phyloP scores from a whole-genome alignment of 768 basidiomycete genomes.

The Lactarius hengduanensis region DNA sequence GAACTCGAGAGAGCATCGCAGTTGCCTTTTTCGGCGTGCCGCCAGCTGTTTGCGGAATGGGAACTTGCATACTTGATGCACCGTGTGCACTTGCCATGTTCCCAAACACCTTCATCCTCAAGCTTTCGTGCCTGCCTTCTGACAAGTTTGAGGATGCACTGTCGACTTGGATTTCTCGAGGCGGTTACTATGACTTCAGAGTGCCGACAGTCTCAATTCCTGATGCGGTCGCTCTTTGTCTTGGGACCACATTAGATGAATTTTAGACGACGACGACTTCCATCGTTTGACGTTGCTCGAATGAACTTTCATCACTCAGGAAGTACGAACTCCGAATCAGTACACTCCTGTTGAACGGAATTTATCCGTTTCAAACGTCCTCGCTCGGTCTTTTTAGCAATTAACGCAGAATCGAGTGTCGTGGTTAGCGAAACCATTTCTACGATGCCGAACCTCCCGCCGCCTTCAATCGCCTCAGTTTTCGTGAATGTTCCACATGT shows the following conservation, averaged over 20 bases:
- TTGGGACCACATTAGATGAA: not conserved
- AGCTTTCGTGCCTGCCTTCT: slow-evolving; percentile 13
- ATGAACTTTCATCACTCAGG: slow-evolving; percentile 17
- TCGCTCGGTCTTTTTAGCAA: slow-evolving; percentile 15
- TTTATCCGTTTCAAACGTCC: slow-evolving; percentile 9
- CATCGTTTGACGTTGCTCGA: slow-evolving; percentile 9
- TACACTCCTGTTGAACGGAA: slow-evolving; percentile 6
- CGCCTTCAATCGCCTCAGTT: not conserved
- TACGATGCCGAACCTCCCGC: not conserved
- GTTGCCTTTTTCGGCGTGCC: too few relatives aligned
- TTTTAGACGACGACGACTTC: slow-evolving; percentile 1
- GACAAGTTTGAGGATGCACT: slow-evolving; percentile 5
- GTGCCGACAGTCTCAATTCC: slow-evolving; percentile 2
- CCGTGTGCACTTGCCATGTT: slow-evolving; percentile 10
- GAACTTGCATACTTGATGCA: too few relatives aligned
- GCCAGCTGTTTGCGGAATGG: too few relatives aligned
- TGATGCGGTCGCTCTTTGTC: not conserved
- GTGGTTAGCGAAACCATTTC: slow-evolving; percentile 20
- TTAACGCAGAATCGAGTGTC: slow-evolving; percentile 23
- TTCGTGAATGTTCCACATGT: slow-evolving; percentile 1
- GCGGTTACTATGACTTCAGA: not conserved
- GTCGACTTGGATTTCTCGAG: slow-evolving; percentile 10
- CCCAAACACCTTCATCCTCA: slow-evolving; percentile 7
- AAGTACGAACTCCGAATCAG: not conserved
- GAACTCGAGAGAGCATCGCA: too few relatives aligned